Evolutionary conservation across 1,139 yeast genomes (phyloP), one percentile per base, ranked within the genome.

Genomic region (Zygosaccharomyces pseudobailii): DNA sequence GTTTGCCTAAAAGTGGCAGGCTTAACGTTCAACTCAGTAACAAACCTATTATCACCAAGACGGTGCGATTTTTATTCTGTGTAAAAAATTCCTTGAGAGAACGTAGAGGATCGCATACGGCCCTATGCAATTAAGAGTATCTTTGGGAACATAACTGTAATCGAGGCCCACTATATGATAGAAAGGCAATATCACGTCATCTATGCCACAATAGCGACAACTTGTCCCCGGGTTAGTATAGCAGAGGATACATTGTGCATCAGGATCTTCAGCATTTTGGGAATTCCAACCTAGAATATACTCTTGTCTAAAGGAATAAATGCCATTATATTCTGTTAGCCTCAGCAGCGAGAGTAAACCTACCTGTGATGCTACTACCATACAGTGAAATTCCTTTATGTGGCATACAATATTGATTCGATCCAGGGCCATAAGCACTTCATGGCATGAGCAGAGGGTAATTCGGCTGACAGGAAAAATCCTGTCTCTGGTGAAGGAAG

Each of bases 41-140:
- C 17, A 13, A 13, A 13, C 17, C 17, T 13, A 13, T 13, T 96
- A 94, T 92, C 61, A 97, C 98, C 20, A 94, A 98, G 30, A 94
- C 95, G 70, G 94, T 98, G 62, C 95, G 76, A 51, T 81, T 84
- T 50, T 87, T 19, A 38, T 8, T 38, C 41, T 30, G 9, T 28
- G 38, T 20, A 43, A 34, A 3, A 34, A 28, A 17, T 6, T 38
- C 17, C 37, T 36, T 17, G 46, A 30, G 9, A 37, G 41, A 6
- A 55, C 47, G 30, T 49, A 51, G 3, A 58, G 45, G 24, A 56
- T 50, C 3, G 53, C 59, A 40, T 55, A 49, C 13, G 45, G 49
- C 7, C 40, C 38, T 3, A 21, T 42, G 17, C 46, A 45, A 33
- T 42, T 46, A 1, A 30, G 36, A 20, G 42, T 39, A 47, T 54